Conservation (phyloP, 805 yeast genomes). For the Jamesozyma hellenica region DNA sequence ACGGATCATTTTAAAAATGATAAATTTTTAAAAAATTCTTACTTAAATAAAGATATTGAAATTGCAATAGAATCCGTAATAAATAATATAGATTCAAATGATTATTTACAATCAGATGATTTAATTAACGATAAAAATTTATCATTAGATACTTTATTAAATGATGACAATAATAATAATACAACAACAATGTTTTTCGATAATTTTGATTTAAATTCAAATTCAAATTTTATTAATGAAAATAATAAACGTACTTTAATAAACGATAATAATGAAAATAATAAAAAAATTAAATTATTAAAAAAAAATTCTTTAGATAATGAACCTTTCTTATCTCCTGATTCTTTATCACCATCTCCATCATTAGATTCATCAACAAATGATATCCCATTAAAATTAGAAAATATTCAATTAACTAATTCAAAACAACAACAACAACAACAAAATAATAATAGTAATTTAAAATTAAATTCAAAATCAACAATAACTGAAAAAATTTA, state of each 20-base stretch:
- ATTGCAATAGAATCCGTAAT: conserved; percentile 7
- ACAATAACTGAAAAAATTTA: conserved; percentile 1
- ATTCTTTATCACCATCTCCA: conserved; percentile 28
- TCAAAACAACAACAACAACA: background rate
- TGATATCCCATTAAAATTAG: conserved; percentile 9
- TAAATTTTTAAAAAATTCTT: background rate
- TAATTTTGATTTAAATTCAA: too few relatives aligned
- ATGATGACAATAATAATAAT: conserved; percentile 5
- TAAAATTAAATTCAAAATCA: background rate
- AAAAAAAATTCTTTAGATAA: background rate
- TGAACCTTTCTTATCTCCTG: conserved; percentile 26
- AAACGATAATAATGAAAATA: background rate
- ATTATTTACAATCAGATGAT: conserved; percentile 4
- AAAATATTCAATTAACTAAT: conserved; percentile 2
- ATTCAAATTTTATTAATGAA: background rate
- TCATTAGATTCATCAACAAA: conserved; percentile 5
- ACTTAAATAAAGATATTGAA: conserved; percentile 3
- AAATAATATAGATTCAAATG: conserved; percentile 5
- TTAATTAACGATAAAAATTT: conserved; percentile 13
- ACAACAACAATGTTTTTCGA: too few relatives aligned
- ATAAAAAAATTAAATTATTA: background rate
- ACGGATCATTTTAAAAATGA: conserved; percentile 5
- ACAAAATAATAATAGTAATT: background rate
- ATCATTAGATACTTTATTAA: conserved; percentile 18
- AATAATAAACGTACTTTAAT: background rate